phyloP scores from a whole-genome alignment of 106 monocot species.

The Dioscorea dumetorum region DNA sequence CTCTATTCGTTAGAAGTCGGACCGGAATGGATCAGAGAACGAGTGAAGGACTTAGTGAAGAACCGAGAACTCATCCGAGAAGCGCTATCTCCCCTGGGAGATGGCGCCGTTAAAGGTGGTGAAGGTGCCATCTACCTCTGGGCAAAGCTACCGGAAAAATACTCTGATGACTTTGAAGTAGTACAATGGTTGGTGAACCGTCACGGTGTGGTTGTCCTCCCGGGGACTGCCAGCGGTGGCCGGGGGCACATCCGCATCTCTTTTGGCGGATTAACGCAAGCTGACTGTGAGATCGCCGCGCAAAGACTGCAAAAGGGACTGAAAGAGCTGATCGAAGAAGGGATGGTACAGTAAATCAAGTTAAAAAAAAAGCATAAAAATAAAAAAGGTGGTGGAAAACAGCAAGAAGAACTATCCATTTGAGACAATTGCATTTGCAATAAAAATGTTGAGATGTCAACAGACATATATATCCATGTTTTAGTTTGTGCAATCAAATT shows the following conservation, averaged over 20 bases:
- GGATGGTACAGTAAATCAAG: slow-evolving; percentile 50
- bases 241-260: slow-evolving; percentile 75
- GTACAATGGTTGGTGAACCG: slow-evolving; percentile 69
- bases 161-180: slow-evolving; percentile 72
- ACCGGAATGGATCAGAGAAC: slow-evolving; percentile 62
- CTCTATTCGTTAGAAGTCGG: slow-evolving; percentile 66
- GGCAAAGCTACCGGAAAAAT: slow-evolving; percentile 80
- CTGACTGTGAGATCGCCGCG: slow-evolving; percentile 66
- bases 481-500: too few relatives aligned
- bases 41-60: slow-evolving; percentile 64
- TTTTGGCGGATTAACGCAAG: slow-evolving; percentile 74
- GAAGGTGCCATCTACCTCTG: slow-evolving; percentile 98
- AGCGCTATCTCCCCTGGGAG: slow-evolving; percentile 75
- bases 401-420: neutral
- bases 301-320: slow-evolving; percentile 51
- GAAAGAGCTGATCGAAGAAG: slow-evolving; percentile 68
- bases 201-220: slow-evolving; percentile 80
- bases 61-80: slow-evolving; percentile 62
- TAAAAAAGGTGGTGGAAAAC: too few relatives aligned
- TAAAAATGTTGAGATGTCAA: neutral
- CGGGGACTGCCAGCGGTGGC: slow-evolving; percentile 80
- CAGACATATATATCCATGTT: too few relatives aligned
- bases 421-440: neutral
- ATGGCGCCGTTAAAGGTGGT: slow-evolving; percentile 72
- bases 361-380: too few relatives aligned